Evolutionary conservation across 73 alveolate genomes (phyloP).

Genomic region (Tetrahymena thermophila): DNA sequence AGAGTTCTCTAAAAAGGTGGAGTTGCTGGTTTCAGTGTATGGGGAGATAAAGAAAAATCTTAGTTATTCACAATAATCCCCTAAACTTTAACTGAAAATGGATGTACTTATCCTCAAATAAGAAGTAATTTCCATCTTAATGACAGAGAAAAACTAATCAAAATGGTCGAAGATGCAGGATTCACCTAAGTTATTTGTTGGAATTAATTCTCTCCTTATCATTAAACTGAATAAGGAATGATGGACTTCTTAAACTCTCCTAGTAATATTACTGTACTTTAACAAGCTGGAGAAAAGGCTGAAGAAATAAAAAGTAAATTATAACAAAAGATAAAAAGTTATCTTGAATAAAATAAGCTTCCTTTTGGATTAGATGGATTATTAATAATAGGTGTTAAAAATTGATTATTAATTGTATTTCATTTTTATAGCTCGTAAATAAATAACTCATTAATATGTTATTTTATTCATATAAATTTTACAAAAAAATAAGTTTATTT

Average conservation of each 20-base stretch:
- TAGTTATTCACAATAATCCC: background rate
- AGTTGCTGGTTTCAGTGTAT: conserved; percentile 51
- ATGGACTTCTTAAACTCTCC: background rate
- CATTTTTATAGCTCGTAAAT: too few species aligned
- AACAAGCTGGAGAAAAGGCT: background rate
- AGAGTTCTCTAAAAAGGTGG: conserved; percentile 51
- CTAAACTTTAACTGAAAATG: background rate
- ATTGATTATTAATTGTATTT: background rate
- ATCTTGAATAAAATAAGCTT: background rate
- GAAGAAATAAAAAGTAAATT: background rate
- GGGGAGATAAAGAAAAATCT: conserved; percentile 59
- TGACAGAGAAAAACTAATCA: background rate
- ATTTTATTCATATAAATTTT: too few species aligned
- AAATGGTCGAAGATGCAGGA: conserved; percentile 14
- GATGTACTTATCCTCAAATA: background rate
- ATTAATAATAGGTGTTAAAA: background rate
- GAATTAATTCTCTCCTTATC: background rate
- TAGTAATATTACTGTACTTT: background rate
- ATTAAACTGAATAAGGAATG: background rate
- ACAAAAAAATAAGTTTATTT: too few species aligned
- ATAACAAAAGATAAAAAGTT: background rate
- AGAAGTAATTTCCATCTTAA: conserved; percentile 19
- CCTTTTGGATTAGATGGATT: background rate
- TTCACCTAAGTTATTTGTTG: background rate
- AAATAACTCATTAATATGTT: too few species aligned